Evolutionary conservation across 1,284 basidiomycete genomes (phyloP).

Genomic region (Tremellales sp.): DNA sequence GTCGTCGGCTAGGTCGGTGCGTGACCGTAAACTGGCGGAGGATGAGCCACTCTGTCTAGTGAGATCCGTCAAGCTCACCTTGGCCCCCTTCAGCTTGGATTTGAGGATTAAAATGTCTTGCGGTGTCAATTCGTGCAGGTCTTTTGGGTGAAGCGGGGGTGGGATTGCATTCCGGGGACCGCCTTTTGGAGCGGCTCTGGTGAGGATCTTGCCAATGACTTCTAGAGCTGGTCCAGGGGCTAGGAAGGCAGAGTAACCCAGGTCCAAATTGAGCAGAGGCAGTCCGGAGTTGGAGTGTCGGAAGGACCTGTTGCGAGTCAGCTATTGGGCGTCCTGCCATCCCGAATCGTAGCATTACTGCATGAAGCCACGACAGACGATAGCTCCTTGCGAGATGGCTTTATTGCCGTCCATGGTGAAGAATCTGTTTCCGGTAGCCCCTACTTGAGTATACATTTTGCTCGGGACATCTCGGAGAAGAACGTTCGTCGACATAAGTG

Average conservation of each 20-base stretch:
- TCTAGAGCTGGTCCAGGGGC: constrained; percentile 36
- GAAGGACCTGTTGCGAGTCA: constrained; percentile 33
- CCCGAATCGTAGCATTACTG: constrained; percentile 25
- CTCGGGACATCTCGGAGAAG: constrained; percentile 38
- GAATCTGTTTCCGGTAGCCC: constrained; percentile 41
- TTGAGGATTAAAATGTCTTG: constrained; percentile 27
- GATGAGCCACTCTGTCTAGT: background rate
- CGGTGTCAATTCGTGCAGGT: constrained; percentile 14
- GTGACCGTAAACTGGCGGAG: constrained; percentile 31
- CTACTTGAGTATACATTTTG: constrained; percentile 39
- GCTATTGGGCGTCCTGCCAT: background rate
- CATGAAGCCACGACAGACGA: constrained; percentile 44
- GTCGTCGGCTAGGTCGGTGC: constrained; percentile 31
- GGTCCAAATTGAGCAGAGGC: constrained; percentile 39
- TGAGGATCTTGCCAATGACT: constrained; percentile 37
- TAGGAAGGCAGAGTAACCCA: constrained; percentile 46
- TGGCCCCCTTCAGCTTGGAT: constrained; percentile 32
- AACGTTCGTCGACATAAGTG: constrained; percentile 42
- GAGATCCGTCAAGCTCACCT: constrained; percentile 13
- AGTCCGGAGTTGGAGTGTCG: constrained; percentile 34
- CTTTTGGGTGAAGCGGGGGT: too few relatives aligned
- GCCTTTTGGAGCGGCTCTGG: background rate
- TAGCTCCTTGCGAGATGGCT: constrained; percentile 34
- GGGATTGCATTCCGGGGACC: background rate
- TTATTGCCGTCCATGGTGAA: constrained; percentile 32